Conservation (phyloP, 2,329 filamentous ascomycete species). For the Zasmidium cellare region DNA sequence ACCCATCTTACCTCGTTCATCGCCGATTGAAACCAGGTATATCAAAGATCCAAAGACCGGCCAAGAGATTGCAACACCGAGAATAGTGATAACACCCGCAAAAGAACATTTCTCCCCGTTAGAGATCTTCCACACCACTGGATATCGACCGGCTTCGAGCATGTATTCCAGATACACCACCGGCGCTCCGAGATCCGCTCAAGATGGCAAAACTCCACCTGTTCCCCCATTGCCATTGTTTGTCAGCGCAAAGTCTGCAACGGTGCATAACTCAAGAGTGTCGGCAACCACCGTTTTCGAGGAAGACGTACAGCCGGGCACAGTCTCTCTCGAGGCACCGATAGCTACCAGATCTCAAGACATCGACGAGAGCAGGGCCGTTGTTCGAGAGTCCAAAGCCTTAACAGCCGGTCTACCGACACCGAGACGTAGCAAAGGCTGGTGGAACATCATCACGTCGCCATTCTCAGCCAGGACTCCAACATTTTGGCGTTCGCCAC, state of each 20-base stretch:
- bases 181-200: constrained; percentile 16
- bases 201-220: constrained; percentile 52
- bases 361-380: background rate
- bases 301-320: constrained; percentile 45
- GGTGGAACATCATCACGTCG: constrained; percentile 77
- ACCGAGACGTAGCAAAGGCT: constrained; percentile 63
- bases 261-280: constrained; percentile 27
- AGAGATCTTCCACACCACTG: constrained; percentile 39
- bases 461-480: constrained; percentile 54
- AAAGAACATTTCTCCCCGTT: constrained; percentile 56
- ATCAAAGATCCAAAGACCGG: constrained; percentile 3
- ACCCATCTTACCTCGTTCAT: constrained; percentile 4
- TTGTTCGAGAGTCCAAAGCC: constrained; percentile 1
- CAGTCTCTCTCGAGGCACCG: background rate
- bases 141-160: constrained; percentile 54
- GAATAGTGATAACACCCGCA: constrained; percentile 56
- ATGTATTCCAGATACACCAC: constrained; percentile 61
- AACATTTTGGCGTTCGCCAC: constrained; percentile 30
- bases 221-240: constrained; percentile 58
- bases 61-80: constrained; percentile 42
- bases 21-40: background rate
- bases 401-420: constrained; percentile 44
- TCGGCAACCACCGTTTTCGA: constrained; percentile 41
- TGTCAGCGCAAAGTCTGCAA: constrained; percentile 19
- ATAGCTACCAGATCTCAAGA: background rate